A percentile compares a stretch with the other conserved stretches of the same genome.
phyloP scores from a whole-genome alignment of 1,139 yeast genomes.

The Sugiyamaella castrensis region DNA sequence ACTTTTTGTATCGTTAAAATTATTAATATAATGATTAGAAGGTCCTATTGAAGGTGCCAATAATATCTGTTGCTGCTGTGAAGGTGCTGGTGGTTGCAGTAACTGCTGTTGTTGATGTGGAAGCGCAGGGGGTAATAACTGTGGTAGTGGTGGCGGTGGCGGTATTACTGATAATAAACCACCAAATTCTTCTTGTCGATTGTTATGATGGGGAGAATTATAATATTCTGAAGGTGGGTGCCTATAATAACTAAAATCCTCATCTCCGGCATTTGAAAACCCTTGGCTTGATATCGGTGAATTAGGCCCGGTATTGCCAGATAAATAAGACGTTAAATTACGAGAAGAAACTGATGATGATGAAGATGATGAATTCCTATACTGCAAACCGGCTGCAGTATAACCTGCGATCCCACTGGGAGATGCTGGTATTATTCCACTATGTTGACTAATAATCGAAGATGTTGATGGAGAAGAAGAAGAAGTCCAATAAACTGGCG shows the following conservation, averaged over 20 bases:
- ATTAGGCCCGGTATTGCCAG: no score
- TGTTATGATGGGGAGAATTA: background rate
- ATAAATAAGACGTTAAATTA: no score
- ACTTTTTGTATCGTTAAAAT: slow-evolving; percentile 4
- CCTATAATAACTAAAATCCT: slow-evolving; percentile 6
- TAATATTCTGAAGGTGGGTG: slow-evolving; percentile 2
- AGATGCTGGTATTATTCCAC: slow-evolving; percentile 5
- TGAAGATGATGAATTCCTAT: background rate
- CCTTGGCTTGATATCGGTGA: background rate
- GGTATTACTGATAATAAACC: background rate
- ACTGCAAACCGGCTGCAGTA: slow-evolving; percentile 8
- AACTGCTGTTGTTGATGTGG: slow-evolving; percentile 6
- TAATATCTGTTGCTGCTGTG: background rate
- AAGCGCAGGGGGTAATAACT: background rate
- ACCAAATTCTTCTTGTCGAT: slow-evolving; percentile 7
- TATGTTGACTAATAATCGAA: slow-evolving; percentile 4
- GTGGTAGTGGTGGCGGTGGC: background rate
- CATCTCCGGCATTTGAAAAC: background rate
- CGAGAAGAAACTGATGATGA: background rate
- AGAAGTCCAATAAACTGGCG: slow-evolving; percentile 12
- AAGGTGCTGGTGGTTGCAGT: background rate
- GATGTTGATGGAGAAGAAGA: slow-evolving; percentile 13
- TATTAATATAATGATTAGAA: background rate
- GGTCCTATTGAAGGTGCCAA: background rate
- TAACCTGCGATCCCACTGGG: slow-evolving; percentile 1